A percentile compares a stretch with the other conserved stretches of the same genome.
Evolutionary conservation across 1,139 yeast genomes (phyloP).

Genomic region (Blastobotrys arbuscula): DNA sequence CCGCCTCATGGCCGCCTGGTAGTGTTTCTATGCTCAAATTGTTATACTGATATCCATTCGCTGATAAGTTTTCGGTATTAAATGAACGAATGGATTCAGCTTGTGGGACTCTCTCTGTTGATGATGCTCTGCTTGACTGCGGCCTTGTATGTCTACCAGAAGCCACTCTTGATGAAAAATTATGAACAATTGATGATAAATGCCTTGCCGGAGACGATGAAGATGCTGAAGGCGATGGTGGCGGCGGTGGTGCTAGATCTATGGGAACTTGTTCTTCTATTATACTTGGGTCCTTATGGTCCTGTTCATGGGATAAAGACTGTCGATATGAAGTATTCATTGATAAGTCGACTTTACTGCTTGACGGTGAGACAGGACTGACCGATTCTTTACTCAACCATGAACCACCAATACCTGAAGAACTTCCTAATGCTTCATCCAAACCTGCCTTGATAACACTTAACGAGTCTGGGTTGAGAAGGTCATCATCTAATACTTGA

Average conservation of each 20-base stretch:
- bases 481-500: constrained; percentile 10
- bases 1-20: constrained; percentile 5
- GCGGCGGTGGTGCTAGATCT: background rate
- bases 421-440: constrained; percentile 25
- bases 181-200: constrained; percentile 12
- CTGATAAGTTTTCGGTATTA: no score
- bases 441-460: constrained; percentile 21
- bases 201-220: constrained; percentile 11
- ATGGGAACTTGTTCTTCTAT: background rate
- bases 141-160: background rate
- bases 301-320: background rate
- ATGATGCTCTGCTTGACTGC: background rate
- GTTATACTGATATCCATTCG: background rate
- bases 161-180: constrained; percentile 13
- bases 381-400: constrained; percentile 17
- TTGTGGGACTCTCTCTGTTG: background rate
- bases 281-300: constrained; percentile 7
- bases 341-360: background rate
- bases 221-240: constrained; percentile 2
- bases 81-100: no score
- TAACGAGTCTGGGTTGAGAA: constrained; percentile 15
- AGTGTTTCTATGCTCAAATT: background rate
- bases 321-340: constrained; percentile 4
- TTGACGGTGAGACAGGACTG: background rate
- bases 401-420: constrained; percentile 19